Percentiles rank a stretch among this genome's conserved stretches.
These are phyloP conservation scores for Candida methanosorbosa DNA, from an alignment of 805 yeast species.

Conservation along the genomic window DNA sequence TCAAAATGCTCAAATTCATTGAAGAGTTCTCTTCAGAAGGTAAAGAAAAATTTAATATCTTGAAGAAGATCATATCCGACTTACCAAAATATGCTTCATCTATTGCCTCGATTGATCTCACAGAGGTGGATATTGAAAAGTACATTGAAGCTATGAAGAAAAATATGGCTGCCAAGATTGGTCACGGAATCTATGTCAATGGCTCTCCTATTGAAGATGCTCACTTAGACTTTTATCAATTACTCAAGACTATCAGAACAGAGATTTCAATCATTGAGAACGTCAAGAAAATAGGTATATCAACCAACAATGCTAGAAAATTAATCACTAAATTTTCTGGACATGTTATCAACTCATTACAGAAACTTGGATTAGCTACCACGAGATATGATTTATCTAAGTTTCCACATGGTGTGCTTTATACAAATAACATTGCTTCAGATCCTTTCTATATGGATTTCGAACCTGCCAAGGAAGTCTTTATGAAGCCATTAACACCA, in stretches of 20 bases:
- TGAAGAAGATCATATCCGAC: conserved; percentile 34
- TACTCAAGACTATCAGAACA: too few species aligned
- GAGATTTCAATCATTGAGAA: too few species aligned
- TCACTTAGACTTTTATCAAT: conserved; percentile 34
- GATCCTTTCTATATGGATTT: conserved; percentile 47
- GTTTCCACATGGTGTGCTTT: conserved; percentile 37
- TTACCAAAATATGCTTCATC: conserved; percentile 46
- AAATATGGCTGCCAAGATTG: conserved; percentile 17
- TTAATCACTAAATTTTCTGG: conserved; percentile 32
- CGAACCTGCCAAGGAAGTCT: conserved; percentile 33
- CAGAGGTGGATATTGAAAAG: conserved; percentile 2
- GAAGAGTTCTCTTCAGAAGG: conserved; percentile 10
- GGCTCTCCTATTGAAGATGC: conserved; percentile 51
- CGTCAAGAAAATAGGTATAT: conserved; percentile 24
- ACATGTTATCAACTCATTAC: conserved; percentile 4
- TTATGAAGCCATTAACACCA: conserved; percentile 30
- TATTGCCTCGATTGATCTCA: conserved; percentile 19
- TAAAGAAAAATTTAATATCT: conserved; percentile 22
- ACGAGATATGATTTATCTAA: conserved; percentile 16
- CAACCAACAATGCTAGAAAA: conserved; percentile 23
- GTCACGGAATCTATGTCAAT: conserved; percentile 53
- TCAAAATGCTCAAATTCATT: conserved; percentile 33
- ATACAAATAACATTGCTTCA: conserved; percentile 67
- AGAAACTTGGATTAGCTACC: conserved; percentile 2
- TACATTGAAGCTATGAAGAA: conserved; percentile 10